phyloP scores from a whole-genome alignment of 768 basidiomycete species.

The Rhodotorula sphaerocarpa region DNA sequence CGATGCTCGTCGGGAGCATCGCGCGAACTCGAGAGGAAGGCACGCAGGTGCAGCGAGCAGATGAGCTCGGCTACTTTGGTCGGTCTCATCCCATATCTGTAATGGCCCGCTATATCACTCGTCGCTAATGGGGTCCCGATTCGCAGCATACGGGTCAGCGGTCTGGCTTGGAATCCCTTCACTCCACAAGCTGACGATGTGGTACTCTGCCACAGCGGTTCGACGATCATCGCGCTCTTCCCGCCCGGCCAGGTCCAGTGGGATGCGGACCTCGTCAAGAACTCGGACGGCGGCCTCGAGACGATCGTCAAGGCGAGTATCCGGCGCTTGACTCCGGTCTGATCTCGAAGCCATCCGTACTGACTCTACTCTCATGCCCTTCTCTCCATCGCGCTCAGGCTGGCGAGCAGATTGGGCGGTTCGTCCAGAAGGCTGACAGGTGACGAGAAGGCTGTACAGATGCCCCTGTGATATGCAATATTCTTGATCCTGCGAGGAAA shows the following conservation, averaged over 20 bases:
- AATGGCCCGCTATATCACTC: too few relatives aligned
- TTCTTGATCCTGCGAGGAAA: too few relatives aligned
- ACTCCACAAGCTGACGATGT: too few relatives aligned
- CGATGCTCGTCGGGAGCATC: constrained; percentile 85
- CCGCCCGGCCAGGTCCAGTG: constrained; percentile 75
- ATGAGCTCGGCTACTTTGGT: constrained; percentile 64
- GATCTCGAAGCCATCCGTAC: neutral
- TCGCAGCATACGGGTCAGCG: neutral
- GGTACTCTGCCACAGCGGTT: constrained; percentile 52
- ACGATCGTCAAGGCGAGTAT: constrained; percentile 10
- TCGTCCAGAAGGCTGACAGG: too few relatives aligned
- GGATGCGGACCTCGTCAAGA: constrained; percentile 85
- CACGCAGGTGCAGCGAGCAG: constrained; percentile 64
- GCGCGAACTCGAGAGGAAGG: constrained; percentile 73
- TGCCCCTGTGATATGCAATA: too few relatives aligned
- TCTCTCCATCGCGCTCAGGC: neutral
- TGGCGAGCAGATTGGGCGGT: constrained; percentile 11
- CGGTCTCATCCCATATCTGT: too few relatives aligned
- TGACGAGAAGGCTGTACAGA: too few relatives aligned
- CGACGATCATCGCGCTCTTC: constrained; percentile 67
- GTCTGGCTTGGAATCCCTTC: too few relatives aligned
- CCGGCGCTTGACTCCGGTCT: neutral
- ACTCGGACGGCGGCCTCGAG: constrained; percentile 63
- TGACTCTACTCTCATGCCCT: neutral
- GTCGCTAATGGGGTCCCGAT: neutral